phyloP scores from a whole-genome alignment of 202 grass and related monocot genomes.

The Carex sylvatica region DNA sequence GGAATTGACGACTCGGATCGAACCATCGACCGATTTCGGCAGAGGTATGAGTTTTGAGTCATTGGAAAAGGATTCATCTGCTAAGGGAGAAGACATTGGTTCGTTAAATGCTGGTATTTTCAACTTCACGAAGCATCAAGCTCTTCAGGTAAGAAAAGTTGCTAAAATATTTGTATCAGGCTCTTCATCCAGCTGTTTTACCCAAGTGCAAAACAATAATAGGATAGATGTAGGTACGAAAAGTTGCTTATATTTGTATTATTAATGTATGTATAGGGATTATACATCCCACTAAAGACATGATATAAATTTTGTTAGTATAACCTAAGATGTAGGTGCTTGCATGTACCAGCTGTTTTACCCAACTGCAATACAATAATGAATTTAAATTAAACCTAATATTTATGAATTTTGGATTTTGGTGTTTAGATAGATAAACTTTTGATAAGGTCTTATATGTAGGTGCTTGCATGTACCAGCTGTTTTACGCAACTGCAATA shows the following conservation, averaged over 20 bases:
- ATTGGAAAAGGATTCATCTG: not conserved
- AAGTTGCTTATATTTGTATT: no score
- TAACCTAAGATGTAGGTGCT: not conserved
- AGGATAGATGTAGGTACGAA: not conserved
- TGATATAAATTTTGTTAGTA: not conserved
- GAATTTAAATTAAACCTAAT: not conserved
- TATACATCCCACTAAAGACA: not conserved
- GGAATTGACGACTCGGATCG: conserved; percentile 53
- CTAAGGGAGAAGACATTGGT: conserved; percentile 10
- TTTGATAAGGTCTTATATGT: not conserved
- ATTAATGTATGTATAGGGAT: not conserved
- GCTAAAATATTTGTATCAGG: not conserved
- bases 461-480: not conserved
- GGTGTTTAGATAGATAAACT: conserved; percentile 1
- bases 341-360: not conserved
- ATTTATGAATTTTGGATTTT: not conserved
- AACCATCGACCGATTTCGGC: conserved; percentile 52
- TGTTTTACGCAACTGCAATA: not conserved
- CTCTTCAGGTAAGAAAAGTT: conserved; percentile 21
- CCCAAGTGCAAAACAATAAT: no score
- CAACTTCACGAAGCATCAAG: conserved; percentile 13
- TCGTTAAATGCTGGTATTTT: conserved; percentile 28
- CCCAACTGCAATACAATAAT: not conserved
- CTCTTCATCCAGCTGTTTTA: no score
- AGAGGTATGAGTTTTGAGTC: conserved; percentile 42